Conservation (phyloP, 495 filamentous ascomycete species). For the Penicillium riverlandense region DNA sequence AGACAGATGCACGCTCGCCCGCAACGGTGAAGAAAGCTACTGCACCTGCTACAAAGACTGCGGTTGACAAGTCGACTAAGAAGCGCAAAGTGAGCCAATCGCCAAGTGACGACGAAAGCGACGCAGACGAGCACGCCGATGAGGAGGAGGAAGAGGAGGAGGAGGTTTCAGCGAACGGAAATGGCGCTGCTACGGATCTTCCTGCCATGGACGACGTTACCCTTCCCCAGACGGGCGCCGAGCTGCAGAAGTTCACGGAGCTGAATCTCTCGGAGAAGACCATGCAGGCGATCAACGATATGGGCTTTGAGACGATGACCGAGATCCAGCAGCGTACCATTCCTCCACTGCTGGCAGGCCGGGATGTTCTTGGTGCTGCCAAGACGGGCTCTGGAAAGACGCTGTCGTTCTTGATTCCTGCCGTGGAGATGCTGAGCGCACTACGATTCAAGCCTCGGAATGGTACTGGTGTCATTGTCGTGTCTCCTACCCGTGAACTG, state of each 20-base stretch:
- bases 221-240: conserved; percentile 47
- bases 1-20: conserved; percentile 14
- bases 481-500: conserved; percentile 65
- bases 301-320: conserved; percentile 93
- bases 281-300: conserved; percentile 77
- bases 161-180: background rate
- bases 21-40: conserved; percentile 16
- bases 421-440: conserved; percentile 87
- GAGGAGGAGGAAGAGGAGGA: conserved; percentile 17
- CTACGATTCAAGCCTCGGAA: conserved; percentile 82
- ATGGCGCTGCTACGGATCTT: conserved; percentile 32
- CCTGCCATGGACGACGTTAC: conserved; percentile 44
- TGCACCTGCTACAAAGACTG: conserved; percentile 9
- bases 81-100: conserved; percentile 31
- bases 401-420: conserved; percentile 87
- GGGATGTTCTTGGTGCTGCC: conserved; percentile 90
- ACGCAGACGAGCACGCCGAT: conserved; percentile 13
- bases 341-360: conserved; percentile 79
- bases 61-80: conserved; percentile 22
- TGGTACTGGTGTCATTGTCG: conserved; percentile 76
- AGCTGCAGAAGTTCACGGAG: conserved; percentile 63
- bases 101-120: conserved; percentile 24
- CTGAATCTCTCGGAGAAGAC: conserved; percentile 82
- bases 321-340: conserved; percentile 89
- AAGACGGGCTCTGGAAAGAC: conserved; percentile 98